Conservation (phyloP, 2,329 filamentous ascomycete species). For the Akanthomyces muscarius region DNA sequence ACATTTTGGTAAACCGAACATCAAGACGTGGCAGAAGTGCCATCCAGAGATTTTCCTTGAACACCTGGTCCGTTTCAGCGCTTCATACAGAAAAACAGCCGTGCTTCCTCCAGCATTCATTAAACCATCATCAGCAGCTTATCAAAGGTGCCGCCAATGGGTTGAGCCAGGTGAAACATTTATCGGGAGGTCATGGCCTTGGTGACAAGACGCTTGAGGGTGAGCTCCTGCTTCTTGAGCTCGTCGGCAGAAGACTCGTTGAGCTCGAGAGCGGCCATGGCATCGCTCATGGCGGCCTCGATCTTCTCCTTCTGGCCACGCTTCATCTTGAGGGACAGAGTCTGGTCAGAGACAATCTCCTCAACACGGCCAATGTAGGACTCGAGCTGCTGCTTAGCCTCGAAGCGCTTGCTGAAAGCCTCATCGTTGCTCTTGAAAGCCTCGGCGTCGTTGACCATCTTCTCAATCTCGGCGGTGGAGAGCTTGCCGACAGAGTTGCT, state of each 20-base stretch:
- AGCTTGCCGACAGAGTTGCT: constrained; percentile 99
- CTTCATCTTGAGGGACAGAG: constrained; percentile 95
- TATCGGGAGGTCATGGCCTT: constrained; percentile 96
- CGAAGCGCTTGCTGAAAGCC: constrained; percentile 98
- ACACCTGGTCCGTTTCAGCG: constrained; percentile 18
- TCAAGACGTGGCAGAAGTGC: constrained; percentile 8
- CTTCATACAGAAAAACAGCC: constrained; percentile 18
- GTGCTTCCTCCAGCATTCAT: constrained; percentile 4
- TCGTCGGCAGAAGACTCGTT: constrained; percentile 89
- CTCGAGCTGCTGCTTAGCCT: constrained; percentile 98
- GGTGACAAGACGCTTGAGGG: constrained; percentile 94
- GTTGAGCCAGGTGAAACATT: constrained; percentile 29
- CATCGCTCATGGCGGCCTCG: constrained; percentile 91
- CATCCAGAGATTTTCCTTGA: constrained; percentile 17
- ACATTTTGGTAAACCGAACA: constrained; percentile 17
- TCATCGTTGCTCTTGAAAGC: constrained; percentile 99
- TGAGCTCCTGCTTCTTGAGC: constrained; percentile 99
- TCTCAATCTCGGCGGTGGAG: constrained; percentile 89
- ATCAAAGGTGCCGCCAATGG: not conserved
- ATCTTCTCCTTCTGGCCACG: constrained; percentile 99
- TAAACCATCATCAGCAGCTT: constrained; percentile 7
- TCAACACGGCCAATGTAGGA: constrained; percentile 98
- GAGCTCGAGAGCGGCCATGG: constrained; percentile 95
- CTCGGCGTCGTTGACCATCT: constrained; percentile 94
- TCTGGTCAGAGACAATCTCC: constrained; percentile 97